Evolutionary conservation across 2,329 filamentous ascomycete genomes (phyloP), one percentile per base, ranked within the genome.

Genomic region (Coniochaeta sp.): DNA sequence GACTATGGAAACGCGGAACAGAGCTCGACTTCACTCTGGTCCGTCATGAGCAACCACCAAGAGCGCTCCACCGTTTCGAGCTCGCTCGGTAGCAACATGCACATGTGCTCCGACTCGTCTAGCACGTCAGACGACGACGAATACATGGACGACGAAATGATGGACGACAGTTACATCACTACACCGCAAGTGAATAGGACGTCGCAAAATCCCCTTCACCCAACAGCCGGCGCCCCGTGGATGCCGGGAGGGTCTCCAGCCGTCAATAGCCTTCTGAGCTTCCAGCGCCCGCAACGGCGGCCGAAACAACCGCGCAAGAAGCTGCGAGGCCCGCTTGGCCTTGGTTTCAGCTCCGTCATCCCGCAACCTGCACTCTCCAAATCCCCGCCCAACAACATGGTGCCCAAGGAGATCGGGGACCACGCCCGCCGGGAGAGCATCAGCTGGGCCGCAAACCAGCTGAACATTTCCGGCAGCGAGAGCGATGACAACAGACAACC

Each of bases 371-470:
- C 48, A 16, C 62, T 85, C 0, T 89, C 89, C 10, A 84, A 83
- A 52, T 96, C 91, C 14, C 91, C 92, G 9, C 89, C 91, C 0
- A 66, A 60, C 28, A 69, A 66, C 46, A 40, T 67, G 32, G 55
- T 62, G 3, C 53, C 53, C 8, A 73, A 69, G 51, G 67, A 67
- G 26, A 61, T 67, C 47, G 54, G 24, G n/a, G 57, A 72, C 4
- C 74, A 78, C 33, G 78, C 86, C 8, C 79, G 92, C 42, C 79
- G 92, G 40, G 91, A 96, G 67, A 96, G 90, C 66, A 84, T 97
- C 54, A 95, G 89, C 58, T 84, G 94, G 73, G 90, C 91, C 32
- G 91, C 91, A 14, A 91, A 94, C 58, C 90, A 95, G 60, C 71
- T 96, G 18, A 86, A 94, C 57, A 86, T 96, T 32, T 85, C 82